Evolutionary conservation across 148 eudicot genomes (phyloP).

Genomic region (Cornus kousa): DNA sequence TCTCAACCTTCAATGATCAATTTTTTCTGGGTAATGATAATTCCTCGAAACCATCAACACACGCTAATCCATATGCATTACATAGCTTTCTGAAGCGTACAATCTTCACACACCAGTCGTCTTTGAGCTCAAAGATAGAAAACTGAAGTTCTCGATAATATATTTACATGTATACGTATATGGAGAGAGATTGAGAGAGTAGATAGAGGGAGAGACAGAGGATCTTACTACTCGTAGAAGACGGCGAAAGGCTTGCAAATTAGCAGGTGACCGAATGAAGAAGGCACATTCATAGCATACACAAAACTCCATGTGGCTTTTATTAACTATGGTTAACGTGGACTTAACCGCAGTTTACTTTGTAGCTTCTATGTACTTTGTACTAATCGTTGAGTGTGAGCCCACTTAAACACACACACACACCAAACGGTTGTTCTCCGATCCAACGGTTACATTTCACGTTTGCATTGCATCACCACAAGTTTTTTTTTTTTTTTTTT

Average conservation of each 20-base stretch:
- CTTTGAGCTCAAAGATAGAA: slow-evolving; percentile 19
- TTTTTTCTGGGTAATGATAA: slow-evolving; percentile 22
- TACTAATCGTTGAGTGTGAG: background rate
- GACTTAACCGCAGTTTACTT: slow-evolving; percentile 11
- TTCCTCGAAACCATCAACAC: slow-evolving; percentile 30
- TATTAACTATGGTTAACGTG: slow-evolving; percentile 6
- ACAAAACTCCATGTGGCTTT: background rate
- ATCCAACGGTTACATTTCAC: background rate
- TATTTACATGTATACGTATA: background rate
- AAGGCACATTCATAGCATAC: slow-evolving; percentile 10
- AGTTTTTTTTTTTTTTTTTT: too few relatives aligned
- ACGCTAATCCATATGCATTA: slow-evolving; percentile 41
- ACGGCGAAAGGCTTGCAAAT: slow-evolving; percentile 34
- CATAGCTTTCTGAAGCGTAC: slow-evolving; percentile 20
- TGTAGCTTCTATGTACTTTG: background rate
- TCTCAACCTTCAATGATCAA: background rate
- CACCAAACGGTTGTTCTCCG: background rate
- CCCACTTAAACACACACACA: background rate
- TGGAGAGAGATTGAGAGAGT: slow-evolving; percentile 12
- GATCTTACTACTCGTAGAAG: slow-evolving; percentile 19
- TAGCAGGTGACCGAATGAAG: slow-evolving; percentile 30
- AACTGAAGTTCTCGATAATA: slow-evolving; percentile 4
- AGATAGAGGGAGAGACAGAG: slow-evolving; percentile 6
- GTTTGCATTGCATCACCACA: background rate
- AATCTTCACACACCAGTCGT: slow-evolving; percentile 22